Evolutionary conservation across 2,329 filamentous ascomycete genomes (phyloP), one percentile per base, ranked within the genome.

Genomic region (Apiospora saccharicola): DNA sequence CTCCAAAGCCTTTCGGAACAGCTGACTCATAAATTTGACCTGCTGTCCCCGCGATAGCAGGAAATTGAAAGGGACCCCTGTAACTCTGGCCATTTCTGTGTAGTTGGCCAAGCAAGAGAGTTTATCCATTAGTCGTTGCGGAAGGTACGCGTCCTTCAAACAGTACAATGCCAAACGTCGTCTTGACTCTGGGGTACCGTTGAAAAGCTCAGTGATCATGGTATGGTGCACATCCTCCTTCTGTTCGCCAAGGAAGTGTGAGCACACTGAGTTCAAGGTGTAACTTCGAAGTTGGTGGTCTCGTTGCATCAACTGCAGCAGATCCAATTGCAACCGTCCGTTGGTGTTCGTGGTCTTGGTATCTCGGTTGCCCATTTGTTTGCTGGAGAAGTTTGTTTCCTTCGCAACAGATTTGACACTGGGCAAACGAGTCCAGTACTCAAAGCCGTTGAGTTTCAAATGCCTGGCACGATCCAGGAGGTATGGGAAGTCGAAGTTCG

Each of bases 41-140:
- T 99, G 97, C 81, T 99, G 96, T 64, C 96, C 96, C 79, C 95
- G 91, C 34, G 96, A 91, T 1, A 99, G 88, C 64, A 99, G 88
- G 79, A 93, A 97, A 80, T 98, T 98, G 86, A 99, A 99, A 0
- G 96, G 96, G 5, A 99, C 96, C 77, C 96, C 96, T 37, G 97
- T 99, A 83, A 99, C 96, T 90, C 96, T 96, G 72, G 96, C 96
- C 96, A 99, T 99, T 84, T 99, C 96, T 0, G 96, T 98, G 79
- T 98, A 98, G 81, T 99, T 99, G 83, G 98, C 93, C n/a, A 99
- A 87, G 83, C 96, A 98, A 80, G 97, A 98, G 37, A 99, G 87
- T 82, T 99, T 99, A 80, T 99, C 96, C 91, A 99, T 95, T 70
- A 99, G 83, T 73, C 97, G 87, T 79, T 98, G 95, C 0, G 96